Base-by-base conservation (phyloP, 169 alveolate species). In the Prorocentrum cordatum region DNA sequence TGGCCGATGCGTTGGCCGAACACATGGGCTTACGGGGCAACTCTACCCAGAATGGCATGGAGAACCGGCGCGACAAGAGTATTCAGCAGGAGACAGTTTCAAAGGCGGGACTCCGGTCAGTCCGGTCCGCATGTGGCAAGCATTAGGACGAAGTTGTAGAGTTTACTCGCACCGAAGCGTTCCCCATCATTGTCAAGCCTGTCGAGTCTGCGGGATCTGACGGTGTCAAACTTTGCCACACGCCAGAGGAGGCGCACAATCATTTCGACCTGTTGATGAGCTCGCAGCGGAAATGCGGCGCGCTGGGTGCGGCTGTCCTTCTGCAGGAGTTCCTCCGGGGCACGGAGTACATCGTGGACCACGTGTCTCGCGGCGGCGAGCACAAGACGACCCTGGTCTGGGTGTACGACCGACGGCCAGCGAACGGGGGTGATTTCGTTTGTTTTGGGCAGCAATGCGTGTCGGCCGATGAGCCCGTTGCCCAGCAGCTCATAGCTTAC, bases 331-430 rank as follows among this genome's bases (percentile, higher is more conserved):
- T 50, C 22, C 59, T 75, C 59, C 47, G 35, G 29, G 86, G 86
- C 72, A 75, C 87, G 5, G 73, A 59, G 73, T 77, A 77, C 45
- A 77, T 77, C 33, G 87, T 77, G n/a, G 87, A 77, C 45, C 24
- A 26, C 24, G 87, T 77, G 42, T 54, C 87, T 12, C 35, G 87
- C 20, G 54, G 59, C 16, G 87, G 87, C 7, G 73, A 58, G 59
- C 87, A 77, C 87, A 77, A 77, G 73, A 77, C 66, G n/a, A 59
- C 73, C 35, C 54, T 77, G 87, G 87, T 77, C 27, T 77, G 73
- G 75, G 87, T 77, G 35, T 77, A 77, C 42, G 87, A 77, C 62
- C 73, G 87, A 20, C 32, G 87, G 18, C 35, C 87, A 6, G 87
- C 87, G 42, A 77, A 77, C 20, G 75, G 83, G 33, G 83, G 84